Conservation (phyloP, 202 grass and related monocot genomes). For the Panicum hallii region DNA sequence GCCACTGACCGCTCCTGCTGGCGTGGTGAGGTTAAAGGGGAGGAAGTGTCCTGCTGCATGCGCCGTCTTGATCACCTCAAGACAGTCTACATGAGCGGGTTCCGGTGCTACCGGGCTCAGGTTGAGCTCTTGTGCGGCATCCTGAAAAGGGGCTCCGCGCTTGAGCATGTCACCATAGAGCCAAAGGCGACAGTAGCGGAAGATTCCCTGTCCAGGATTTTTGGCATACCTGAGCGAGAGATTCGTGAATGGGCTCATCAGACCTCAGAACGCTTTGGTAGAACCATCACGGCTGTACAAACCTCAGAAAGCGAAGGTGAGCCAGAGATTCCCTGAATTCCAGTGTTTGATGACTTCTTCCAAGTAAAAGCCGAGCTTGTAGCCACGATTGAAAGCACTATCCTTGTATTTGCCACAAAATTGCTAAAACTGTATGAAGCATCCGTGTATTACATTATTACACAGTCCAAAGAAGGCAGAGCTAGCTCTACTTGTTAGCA, state of each 20-base stretch:
- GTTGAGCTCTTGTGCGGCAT: neutral
- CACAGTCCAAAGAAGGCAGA: neutral
- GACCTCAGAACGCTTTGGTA: too few species aligned
- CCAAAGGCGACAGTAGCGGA: neutral
- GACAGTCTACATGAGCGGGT: neutral
- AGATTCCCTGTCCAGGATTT: too few species aligned
- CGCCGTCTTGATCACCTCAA: neutral
- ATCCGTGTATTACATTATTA: neutral
- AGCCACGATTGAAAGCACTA: too few species aligned
- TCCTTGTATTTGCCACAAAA: neutral
- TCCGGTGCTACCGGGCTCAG: neutral
- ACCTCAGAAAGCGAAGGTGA: too few species aligned
- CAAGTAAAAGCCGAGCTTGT: too few species aligned
- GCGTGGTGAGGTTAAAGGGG: neutral
- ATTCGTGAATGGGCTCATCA: neutral
- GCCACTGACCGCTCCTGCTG: neutral
- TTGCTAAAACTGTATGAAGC: neutral
- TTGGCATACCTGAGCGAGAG: neutral
- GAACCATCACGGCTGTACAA: too few species aligned
- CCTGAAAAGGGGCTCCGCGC: neutral
- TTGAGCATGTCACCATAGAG: neutral
- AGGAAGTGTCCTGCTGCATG: neutral
- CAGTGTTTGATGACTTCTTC: too few species aligned
- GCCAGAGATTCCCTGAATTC: too few species aligned
- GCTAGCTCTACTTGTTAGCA: slow-evolving; percentile 12